Percentiles rank a stretch among this genome's conserved stretches.
Conservation (phyloP, 495 filamentous ascomycete species). For the Entonaema liquescens region DNA sequence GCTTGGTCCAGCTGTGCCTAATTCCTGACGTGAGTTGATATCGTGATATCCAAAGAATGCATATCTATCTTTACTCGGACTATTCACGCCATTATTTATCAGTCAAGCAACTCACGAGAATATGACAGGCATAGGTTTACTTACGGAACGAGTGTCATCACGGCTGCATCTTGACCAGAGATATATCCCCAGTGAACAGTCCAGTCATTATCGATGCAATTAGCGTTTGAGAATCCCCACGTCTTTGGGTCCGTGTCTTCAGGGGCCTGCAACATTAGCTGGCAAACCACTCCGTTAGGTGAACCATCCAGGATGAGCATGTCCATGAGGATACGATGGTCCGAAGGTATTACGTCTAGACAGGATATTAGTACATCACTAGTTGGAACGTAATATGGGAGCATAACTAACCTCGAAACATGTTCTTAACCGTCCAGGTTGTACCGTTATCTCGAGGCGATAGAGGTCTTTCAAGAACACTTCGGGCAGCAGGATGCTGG, state of each 20-base stretch:
- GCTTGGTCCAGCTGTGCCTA: background rate
- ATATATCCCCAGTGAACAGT: background rate
- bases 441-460: background rate
- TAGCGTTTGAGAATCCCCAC: conserved; percentile 5
- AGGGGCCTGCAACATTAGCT: background rate
- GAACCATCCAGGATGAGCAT: conserved; percentile 7
- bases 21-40: background rate
- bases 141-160: conserved; percentile 7
- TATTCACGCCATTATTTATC: background rate
- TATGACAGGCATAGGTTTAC: background rate
- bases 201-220: conserved; percentile 9
- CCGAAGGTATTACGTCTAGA: background rate
- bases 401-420: conserved; percentile 1
- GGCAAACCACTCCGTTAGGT: background rate
- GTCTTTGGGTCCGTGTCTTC: background rate
- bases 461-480: background rate
- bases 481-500: background rate
- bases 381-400: background rate
- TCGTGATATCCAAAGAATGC: conserved; percentile 11
- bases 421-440: background rate
- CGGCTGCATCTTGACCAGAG: background rate
- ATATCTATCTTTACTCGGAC: conserved; percentile 1
- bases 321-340: background rate
- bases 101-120: background rate
- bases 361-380: background rate